Conservation (phyloP, 495 filamentous ascomycete genomes). For the Amphirosellinia nigrospora region DNA sequence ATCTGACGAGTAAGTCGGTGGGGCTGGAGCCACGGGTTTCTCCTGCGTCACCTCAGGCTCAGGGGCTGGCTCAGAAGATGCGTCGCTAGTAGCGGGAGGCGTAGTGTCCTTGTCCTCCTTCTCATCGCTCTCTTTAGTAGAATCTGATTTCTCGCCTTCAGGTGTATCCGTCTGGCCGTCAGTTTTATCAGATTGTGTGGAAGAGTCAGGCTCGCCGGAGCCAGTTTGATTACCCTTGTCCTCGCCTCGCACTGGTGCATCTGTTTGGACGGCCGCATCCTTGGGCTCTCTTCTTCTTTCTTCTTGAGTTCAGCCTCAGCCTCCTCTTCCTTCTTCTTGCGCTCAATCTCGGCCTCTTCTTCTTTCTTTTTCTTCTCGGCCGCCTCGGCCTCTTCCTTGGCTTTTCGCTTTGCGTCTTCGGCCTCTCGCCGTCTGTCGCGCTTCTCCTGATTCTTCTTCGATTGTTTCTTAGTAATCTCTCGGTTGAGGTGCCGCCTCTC, state of each 20-base stretch:
- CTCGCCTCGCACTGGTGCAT: constrained; percentile 27
- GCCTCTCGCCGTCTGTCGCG: constrained; percentile 56
- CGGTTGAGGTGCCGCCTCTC: constrained; percentile 52
- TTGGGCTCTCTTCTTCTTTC: constrained; percentile 49
- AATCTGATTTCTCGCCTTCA: constrained; percentile 25
- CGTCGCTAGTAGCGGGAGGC: constrained; percentile 1
- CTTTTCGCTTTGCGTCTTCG: constrained; percentile 55
- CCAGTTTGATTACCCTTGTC: constrained; percentile 40
- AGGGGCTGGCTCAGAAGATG: neutral
- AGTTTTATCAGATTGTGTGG: constrained; percentile 26
- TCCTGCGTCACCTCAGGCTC: constrained; percentile 16
- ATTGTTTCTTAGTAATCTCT: constrained; percentile 44
- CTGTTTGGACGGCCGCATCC: constrained; percentile 48
- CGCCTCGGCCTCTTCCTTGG: constrained; percentile 37
- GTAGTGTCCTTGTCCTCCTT: constrained; percentile 23
- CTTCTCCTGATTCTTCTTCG: constrained; percentile 47
- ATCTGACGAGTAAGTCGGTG: constrained; percentile 40
- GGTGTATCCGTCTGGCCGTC: constrained; percentile 22
- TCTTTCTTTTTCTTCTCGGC: constrained; percentile 31
- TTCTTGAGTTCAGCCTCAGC: constrained; percentile 39
- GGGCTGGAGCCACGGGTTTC: constrained; percentile 29
- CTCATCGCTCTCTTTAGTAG: constrained; percentile 31
- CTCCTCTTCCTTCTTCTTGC: constrained; percentile 45
- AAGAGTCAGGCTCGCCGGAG: constrained; percentile 26
- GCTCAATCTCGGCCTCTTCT: constrained; percentile 37